Evolutionary conservation across 441 rosid genomes (phyloP).

Genomic region (Mallotus repandus): DNA sequence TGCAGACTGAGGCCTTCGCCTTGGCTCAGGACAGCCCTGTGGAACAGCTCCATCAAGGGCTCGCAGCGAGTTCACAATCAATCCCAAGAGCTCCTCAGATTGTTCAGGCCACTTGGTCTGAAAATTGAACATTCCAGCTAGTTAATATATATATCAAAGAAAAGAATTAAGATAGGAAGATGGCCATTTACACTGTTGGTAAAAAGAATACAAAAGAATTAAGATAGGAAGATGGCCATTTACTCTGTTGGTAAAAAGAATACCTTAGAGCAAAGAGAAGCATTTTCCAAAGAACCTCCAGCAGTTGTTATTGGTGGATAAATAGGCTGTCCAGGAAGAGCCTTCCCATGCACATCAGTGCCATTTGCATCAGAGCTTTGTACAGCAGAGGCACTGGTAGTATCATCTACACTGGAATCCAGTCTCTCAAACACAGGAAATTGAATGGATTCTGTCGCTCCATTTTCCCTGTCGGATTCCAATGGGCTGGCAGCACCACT

Average conservation of each 20-base stretch:
- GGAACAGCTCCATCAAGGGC: slow-evolving; percentile 94
- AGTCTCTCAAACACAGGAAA: slow-evolving; percentile 68
- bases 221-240: slow-evolving; percentile 15
- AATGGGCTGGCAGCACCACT: slow-evolving; percentile 55
- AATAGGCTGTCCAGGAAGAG: slow-evolving; percentile 55
- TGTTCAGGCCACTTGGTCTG: slow-evolving; percentile 99
- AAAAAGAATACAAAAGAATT: too few relatives aligned
- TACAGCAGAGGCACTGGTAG: slow-evolving; percentile 61
- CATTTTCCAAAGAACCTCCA: slow-evolving; percentile 55
- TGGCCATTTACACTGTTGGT: slow-evolving; percentile 13
- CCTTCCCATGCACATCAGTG: slow-evolving; percentile 46
- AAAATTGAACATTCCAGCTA: slow-evolving; percentile 30
- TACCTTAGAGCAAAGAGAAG: slow-evolving; percentile 81
- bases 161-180: slow-evolving; percentile 14
- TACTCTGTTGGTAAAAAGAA: slow-evolving; percentile 20
- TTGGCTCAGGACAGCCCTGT: slow-evolving; percentile 93
- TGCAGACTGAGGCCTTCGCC: slow-evolving; percentile 92
- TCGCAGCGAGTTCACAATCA: slow-evolving; percentile 95
- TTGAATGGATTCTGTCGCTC: slow-evolving; percentile 54
- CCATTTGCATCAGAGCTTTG: slow-evolving; percentile 69
- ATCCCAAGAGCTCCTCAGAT: slow-evolving; percentile 94
- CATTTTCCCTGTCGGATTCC: slow-evolving; percentile 69
- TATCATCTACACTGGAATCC: slow-evolving; percentile 68
- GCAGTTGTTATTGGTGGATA: slow-evolving; percentile 65
- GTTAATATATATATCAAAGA: slow-evolving; percentile 20